These are phyloP conservation scores for Physaria fendleri DNA, from an alignment of 345 rosid genomes.

Conservation along the genomic window DNA sequence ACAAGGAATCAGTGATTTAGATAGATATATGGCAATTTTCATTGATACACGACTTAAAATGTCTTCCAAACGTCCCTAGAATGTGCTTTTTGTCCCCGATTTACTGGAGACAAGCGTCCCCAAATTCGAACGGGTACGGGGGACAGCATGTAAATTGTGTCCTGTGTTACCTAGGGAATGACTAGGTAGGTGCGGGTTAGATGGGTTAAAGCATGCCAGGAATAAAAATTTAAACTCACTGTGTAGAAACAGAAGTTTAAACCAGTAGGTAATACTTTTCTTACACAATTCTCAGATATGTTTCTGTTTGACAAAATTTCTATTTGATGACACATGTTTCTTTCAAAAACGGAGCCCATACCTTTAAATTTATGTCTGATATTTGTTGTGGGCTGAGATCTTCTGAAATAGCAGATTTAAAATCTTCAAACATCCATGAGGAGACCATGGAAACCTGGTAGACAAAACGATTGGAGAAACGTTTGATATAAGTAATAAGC, in stretches of 20 bases:
- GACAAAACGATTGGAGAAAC: conserved; percentile 15
- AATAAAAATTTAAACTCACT: not conserved
- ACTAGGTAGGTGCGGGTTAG: too few relatives aligned
- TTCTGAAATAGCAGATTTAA: conserved; percentile 53
- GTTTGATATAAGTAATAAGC: conserved; percentile 1
- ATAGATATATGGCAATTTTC: too few relatives aligned
- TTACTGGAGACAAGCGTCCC: too few relatives aligned
- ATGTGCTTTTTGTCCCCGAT: too few relatives aligned
- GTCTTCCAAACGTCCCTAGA: too few relatives aligned
- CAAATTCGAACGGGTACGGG: too few relatives aligned
- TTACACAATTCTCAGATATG: not conserved
- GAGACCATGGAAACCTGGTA: conserved; percentile 49
- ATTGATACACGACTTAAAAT: too few relatives aligned
- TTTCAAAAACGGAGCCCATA: conserved; percentile 19
- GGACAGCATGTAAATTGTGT: too few relatives aligned
- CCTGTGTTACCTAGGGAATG: too few relatives aligned
- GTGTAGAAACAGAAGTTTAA: not conserved
- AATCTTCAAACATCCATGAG: conserved; percentile 72
- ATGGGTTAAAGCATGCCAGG: conserved; percentile 3
- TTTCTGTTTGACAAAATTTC: not conserved
- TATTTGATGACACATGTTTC: not conserved
- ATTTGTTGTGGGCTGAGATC: conserved; percentile 44
- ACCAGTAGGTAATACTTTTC: not conserved
- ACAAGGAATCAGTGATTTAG: too few relatives aligned
- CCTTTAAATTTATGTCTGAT: conserved; percentile 79